Evolutionary conservation across 2,329 filamentous ascomycete genomes (phyloP).

Genomic region (Pseudocercospora musae): DNA sequence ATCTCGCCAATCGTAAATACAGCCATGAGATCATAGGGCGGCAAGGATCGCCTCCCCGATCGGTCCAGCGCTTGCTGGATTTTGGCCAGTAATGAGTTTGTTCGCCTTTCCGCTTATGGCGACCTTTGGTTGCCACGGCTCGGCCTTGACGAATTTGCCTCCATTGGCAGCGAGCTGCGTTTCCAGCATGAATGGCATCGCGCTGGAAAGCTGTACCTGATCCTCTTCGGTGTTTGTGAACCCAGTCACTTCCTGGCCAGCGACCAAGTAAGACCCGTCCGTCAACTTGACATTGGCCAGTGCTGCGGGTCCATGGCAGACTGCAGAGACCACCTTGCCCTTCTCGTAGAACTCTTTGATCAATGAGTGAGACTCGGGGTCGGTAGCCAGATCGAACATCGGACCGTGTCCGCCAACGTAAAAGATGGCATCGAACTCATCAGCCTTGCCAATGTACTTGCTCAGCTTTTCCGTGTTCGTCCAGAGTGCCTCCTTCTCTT

Average conservation of each 20-base stretch:
- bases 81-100: constrained; percentile 49
- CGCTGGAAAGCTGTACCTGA: constrained; percentile 33
- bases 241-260: constrained; percentile 57
- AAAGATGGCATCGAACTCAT: constrained; percentile 63
- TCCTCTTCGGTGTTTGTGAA: constrained; percentile 59
- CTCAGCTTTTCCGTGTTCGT: constrained; percentile 59
- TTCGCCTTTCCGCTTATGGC: constrained; percentile 38
- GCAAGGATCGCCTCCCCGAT: constrained; percentile 43
- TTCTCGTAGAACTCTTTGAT: constrained; percentile 60
- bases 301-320: constrained; percentile 67
- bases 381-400: constrained; percentile 64
- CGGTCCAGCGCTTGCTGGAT: constrained; percentile 43
- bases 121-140: constrained; percentile 48
- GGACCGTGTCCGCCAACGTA: constrained; percentile 60
- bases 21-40: constrained; percentile 6
- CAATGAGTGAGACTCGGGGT: constrained; percentile 56
- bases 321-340: constrained; percentile 62
- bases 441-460: constrained; percentile 54
- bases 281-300: constrained; percentile 56
- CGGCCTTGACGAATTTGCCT: constrained; percentile 56
- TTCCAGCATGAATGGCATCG: constrained; percentile 61
- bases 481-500: constrained; percentile 59
- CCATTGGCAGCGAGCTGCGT: constrained; percentile 52
- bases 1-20: neutral
- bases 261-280: constrained; percentile 53